phyloP scores from a whole-genome alignment of 2,329 filamentous ascomycete species.

The Aspergillus japonicus region DNA sequence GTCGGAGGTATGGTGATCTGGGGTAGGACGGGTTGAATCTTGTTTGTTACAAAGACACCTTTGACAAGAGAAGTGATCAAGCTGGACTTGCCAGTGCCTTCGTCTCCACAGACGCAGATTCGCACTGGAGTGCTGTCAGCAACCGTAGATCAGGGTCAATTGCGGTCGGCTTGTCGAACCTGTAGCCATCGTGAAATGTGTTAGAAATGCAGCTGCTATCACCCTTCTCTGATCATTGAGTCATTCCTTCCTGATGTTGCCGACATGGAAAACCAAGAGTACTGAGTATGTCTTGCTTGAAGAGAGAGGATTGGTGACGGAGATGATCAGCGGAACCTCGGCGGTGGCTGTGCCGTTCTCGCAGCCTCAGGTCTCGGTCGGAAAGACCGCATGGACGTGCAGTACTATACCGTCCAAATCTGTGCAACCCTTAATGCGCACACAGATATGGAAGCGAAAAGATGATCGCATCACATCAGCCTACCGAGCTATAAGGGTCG shows the following conservation, averaged over 20 bases:
- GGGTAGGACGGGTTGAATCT: constrained; percentile 91
- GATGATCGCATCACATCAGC: not conserved
- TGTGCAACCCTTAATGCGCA: not conserved
- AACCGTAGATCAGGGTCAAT: not conserved
- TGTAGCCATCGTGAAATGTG: constrained; percentile 25
- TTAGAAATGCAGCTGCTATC: constrained; percentile 5
- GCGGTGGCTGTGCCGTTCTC: constrained; percentile 19
- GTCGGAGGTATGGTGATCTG: constrained; percentile 93
- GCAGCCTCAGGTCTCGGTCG: constrained; percentile 18
- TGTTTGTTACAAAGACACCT: constrained; percentile 91
- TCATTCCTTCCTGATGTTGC: not conserved
- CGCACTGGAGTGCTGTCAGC: constrained; percentile 58
- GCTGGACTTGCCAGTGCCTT: constrained; percentile 90
- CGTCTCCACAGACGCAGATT: constrained; percentile 94
- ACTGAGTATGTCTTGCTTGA: not conserved
- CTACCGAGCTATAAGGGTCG: not conserved
- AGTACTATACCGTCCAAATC: not conserved
- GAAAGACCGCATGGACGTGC: not conserved
- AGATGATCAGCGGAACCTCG: constrained; percentile 18
- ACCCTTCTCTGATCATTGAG: constrained; percentile 17
- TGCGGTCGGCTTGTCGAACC: constrained; percentile 15
- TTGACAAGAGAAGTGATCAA: constrained; percentile 95
- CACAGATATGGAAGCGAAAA: not conserved
- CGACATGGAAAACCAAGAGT: not conserved
- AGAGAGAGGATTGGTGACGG: not conserved